Percentiles rank a stretch among this genome's conserved stretches.
Conservation (phyloP, 306 rosid genomes). For the Cucurbita argyrosperma region DNA sequence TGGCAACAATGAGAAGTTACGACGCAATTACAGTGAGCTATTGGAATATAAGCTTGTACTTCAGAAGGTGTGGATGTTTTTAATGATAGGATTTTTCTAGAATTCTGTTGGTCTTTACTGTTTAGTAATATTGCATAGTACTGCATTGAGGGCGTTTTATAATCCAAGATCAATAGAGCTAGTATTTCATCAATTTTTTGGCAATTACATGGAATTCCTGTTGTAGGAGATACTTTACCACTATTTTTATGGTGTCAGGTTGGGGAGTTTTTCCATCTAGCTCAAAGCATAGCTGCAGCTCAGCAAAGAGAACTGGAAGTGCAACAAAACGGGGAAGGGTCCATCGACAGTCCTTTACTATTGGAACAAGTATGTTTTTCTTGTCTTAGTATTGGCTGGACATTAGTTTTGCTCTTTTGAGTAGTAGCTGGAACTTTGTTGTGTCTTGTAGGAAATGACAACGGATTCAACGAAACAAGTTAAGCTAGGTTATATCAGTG, state of each 20-base stretch:
- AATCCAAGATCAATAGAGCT: neutral
- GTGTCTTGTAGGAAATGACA: conserved; percentile 33
- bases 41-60: conserved; percentile 65
- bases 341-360: conserved; percentile 67
- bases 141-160: neutral
- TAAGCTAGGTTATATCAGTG: conserved; percentile 54
- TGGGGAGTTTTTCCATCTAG: conserved; percentile 55
- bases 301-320: conserved; percentile 40
- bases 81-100: neutral
- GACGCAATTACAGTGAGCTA: conserved; percentile 44
- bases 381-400: neutral
- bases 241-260: conserved; percentile 32
- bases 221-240: neutral
- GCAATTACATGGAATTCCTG: neutral
- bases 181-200: neutral
- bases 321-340: conserved; percentile 30
- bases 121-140: neutral
- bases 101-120: neutral
- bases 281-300: conserved; percentile 41
- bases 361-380: conserved; percentile 8
- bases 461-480: conserved; percentile 38
- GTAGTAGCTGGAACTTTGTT: conserved; percentile 10
- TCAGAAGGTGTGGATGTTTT: conserved; percentile 43
- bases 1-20: conserved; percentile 58
- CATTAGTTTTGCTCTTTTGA: conserved; percentile 5